A percentile compares a stretch with the other conserved stretches of the same genome.
phyloP scores from a whole-genome alignment of 495 filamentous ascomycete species.

The Aspergillus carlsbadensis region DNA sequence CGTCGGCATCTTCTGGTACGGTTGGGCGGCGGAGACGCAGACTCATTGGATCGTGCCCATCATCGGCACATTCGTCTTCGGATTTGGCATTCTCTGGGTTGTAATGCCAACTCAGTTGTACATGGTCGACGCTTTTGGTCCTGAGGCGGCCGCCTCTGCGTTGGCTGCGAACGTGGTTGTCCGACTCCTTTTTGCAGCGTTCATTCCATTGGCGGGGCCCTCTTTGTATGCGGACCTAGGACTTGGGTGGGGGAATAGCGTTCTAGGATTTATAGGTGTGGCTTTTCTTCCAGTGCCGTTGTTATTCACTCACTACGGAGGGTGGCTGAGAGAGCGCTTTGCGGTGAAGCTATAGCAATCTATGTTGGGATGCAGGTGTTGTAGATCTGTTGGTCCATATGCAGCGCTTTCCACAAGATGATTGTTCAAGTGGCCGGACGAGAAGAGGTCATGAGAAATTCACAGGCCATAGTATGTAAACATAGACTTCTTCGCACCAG shows the following conservation, averaged over 20 bases:
- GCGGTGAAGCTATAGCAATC: background rate
- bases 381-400: no score
- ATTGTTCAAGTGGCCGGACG: no score
- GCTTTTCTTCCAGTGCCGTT: background rate
- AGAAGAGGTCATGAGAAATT: no score
- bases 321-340: background rate
- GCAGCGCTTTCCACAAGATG: no score
- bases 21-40: background rate
- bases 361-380: no score
- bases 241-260: background rate
- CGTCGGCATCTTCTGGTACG: background rate
- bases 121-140: background rate
- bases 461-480: no score
- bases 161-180: background rate
- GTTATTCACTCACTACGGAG: background rate
- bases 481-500: no score
- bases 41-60: background rate
- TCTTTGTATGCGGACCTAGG: background rate
- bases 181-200: background rate
- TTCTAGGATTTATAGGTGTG: background rate
- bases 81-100: background rate
- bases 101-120: background rate
- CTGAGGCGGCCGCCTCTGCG: background rate
- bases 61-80: background rate
- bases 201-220: background rate